A percentile compares a stretch with the other conserved stretches of the same genome.
Conservation (phyloP, 2,329 filamentous ascomycete species). For the Ilyonectria mors-panacis region DNA sequence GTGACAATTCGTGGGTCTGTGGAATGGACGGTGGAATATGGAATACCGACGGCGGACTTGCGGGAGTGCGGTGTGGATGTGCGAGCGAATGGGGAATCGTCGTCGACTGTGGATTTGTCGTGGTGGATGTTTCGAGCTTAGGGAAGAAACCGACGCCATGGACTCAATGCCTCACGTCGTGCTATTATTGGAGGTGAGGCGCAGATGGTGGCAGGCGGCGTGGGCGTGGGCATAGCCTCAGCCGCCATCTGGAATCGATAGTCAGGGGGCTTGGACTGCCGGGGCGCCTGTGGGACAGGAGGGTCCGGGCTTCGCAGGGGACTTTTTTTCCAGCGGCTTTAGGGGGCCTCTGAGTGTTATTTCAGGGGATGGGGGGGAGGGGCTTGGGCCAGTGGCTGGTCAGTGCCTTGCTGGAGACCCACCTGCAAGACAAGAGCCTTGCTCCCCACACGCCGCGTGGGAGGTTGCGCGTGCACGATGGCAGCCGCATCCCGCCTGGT, state of each 20-base stretch:
- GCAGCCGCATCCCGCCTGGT: slow-evolving; percentile 16
- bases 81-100: slow-evolving; percentile 4
- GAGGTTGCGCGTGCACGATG: not conserved
- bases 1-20: not conserved
- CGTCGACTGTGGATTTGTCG: not conserved
- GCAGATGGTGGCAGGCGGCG: slow-evolving; percentile 30
- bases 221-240: slow-evolving; percentile 26
- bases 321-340: not conserved
- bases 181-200: slow-evolving; percentile 34
- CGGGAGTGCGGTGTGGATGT: slow-evolving; percentile 6
- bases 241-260: slow-evolving; percentile 18
- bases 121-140: slow-evolving; percentile 10
- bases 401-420: slow-evolving; percentile 1
- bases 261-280: slow-evolving; percentile 12
- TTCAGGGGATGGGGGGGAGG: not conserved
- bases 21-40: not conserved
- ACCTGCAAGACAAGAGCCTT: not conserved
- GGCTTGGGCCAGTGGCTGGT: slow-evolving; percentile 13
- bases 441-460: slow-evolving; percentile 24
- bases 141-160: slow-evolving; percentile 25
- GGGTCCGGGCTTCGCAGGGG: too few relatives aligned
- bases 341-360: not conserved
- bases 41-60: not conserved
- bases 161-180: slow-evolving; percentile 23
- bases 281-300: not conserved